These are phyloP conservation scores for Penicillium maclennaniae DNA, from an alignment of 495 filamentous ascomycete genomes.

Conservation along the genomic window DNA sequence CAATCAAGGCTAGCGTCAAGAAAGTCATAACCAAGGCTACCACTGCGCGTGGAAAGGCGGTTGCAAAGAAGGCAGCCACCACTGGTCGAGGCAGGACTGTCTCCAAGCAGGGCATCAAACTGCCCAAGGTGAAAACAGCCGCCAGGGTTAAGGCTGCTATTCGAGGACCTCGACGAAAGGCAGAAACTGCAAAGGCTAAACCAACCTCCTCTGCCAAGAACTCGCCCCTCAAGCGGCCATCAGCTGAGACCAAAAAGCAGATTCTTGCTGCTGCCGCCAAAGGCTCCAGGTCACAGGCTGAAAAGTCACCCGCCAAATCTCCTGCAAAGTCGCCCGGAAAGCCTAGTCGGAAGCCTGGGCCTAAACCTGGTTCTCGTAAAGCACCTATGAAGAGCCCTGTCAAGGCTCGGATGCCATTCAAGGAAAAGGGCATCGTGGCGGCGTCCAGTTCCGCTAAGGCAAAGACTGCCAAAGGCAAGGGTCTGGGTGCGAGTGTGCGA, in stretches of 20 bases:
- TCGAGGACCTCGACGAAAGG: conserved; percentile 6
- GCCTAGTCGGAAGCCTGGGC: not conserved
- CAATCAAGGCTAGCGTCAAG: conserved; percentile 37
- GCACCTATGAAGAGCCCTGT: conserved; percentile 8
- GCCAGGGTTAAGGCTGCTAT: conserved; percentile 23
- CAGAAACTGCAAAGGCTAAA: conserved; percentile 18
- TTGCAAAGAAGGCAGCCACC: conserved; percentile 19
- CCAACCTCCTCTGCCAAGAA: conserved; percentile 14
- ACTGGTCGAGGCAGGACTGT: conserved; percentile 9
- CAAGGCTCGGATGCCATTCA: conserved; percentile 13
- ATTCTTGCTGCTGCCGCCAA: conserved; percentile 27
- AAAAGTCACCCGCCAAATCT: conserved; percentile 9
- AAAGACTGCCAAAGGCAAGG: conserved; percentile 3
- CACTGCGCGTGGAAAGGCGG: conserved; percentile 18
- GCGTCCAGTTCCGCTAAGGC: conserved; percentile 6
- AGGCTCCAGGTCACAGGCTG: conserved; percentile 11
- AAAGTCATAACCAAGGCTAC: conserved; percentile 30
- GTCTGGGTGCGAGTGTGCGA: conserved; percentile 14
- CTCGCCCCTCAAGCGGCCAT: conserved; percentile 30
- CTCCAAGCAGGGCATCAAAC: conserved; percentile 25
- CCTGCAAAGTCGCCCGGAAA: conserved; percentile 9
- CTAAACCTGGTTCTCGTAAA: conserved; percentile 3
- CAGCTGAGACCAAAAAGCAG: conserved; percentile 34
- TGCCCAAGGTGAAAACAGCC: conserved; percentile 26
- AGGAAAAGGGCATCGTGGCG: conserved; percentile 8